Evolutionary conservation across 78 protist species (phyloP).

Genomic region (Dictyostelium discoideum): DNA sequence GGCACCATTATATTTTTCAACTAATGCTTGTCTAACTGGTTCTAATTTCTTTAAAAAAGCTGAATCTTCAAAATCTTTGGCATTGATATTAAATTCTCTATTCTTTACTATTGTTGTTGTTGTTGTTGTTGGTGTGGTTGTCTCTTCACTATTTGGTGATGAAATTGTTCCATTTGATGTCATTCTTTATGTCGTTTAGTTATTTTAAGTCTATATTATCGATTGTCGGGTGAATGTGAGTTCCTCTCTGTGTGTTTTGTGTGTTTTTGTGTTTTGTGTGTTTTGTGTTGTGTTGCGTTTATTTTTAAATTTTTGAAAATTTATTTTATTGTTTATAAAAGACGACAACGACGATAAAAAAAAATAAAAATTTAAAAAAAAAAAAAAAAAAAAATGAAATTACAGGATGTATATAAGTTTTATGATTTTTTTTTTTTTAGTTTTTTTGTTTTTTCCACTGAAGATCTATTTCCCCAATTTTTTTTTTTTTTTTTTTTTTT

Average conservation of each 20-base stretch:
- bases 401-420: not conserved
- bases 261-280: no score
- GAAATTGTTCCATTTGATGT: not conserved
- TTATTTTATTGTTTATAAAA: not conserved
- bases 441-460: not conserved
- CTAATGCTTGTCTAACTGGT: not conserved
- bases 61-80: constrained; percentile 9
- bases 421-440: not conserved
- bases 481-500: no score
- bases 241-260: not conserved
- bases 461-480: not conserved
- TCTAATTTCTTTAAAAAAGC: not conserved
- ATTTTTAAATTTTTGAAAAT: no score
- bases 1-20: not conserved
- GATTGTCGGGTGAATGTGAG: not conserved
- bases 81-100: not conserved
- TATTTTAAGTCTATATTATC: not conserved
- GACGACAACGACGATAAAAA: not conserved
- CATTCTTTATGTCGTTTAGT: not conserved
- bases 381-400: not conserved
- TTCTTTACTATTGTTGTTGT: not conserved
- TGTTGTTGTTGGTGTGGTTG: not conserved
- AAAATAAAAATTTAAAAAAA: not conserved
- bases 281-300: no score
- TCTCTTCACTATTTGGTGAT: not conserved